phyloP scores from a whole-genome alignment of 2,329 filamentous ascomycete species.

The Neophaeococcomyces aloes region DNA sequence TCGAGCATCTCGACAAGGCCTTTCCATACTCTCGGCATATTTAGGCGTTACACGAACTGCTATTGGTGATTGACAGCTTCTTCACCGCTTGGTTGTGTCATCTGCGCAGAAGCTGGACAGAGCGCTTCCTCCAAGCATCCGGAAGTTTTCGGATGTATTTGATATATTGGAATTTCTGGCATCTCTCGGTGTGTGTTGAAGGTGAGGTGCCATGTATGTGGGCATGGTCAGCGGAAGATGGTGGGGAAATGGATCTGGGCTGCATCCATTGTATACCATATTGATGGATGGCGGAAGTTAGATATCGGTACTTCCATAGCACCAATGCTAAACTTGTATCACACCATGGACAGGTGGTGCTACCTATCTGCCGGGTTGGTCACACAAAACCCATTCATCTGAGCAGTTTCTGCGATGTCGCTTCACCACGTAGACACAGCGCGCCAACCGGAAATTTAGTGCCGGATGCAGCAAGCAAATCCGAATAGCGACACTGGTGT shows the following conservation, averaged over 20 bases:
- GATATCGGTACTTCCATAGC: slow-evolving; percentile 3
- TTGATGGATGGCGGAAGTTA: background rate
- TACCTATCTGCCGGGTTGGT: slow-evolving; percentile 6
- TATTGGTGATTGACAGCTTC: background rate
- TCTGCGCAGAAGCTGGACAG: background rate
- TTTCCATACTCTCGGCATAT: background rate
- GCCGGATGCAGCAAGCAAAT: too few species aligned
- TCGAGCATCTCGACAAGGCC: background rate
- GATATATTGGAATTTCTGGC: slow-evolving; percentile 2
- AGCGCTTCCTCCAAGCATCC: background rate
- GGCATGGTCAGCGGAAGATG: background rate
- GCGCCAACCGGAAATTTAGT: too few species aligned
- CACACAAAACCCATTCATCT: background rate
- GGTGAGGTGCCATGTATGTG: background rate
- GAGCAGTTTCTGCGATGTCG: background rate
- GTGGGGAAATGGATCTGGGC: background rate
- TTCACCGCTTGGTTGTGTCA: background rate
- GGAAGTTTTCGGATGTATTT: slow-evolving; percentile 8
- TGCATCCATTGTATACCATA: slow-evolving; percentile 2
- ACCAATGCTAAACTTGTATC: slow-evolving; percentile 6
- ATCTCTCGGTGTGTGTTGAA: slow-evolving; percentile 2
- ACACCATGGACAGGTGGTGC: slow-evolving; percentile 3
- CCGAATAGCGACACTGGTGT: too few species aligned
- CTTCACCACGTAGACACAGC: background rate
- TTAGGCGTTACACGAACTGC: background rate